Conservation (phyloP, 805 yeast genomes). For the Tetrapisispora fleetii region DNA sequence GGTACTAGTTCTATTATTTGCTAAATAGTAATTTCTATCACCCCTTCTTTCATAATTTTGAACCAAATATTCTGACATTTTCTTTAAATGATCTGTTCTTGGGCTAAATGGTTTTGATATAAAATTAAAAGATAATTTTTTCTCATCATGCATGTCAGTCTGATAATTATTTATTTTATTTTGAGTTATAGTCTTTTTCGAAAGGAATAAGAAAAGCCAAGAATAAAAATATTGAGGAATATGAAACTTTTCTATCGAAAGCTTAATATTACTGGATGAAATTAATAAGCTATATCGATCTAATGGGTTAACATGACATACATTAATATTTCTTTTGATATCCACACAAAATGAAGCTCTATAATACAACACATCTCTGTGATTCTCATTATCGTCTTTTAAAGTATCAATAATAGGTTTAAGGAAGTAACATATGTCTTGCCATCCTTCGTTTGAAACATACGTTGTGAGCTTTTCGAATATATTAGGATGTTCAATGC, state of each 20-base stretch:
- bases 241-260: slow-evolving; percentile 1
- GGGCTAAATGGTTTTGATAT: background rate
- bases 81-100: background rate
- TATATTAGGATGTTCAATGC: background rate
- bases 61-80: background rate
- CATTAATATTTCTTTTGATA: slow-evolving; percentile 13
- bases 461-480: background rate
- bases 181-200: background rate
- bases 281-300: slow-evolving; percentile 43
- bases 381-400: background rate
- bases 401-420: background rate
- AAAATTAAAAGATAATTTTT: background rate
- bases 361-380: slow-evolving; percentile 5
- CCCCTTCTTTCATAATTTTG: background rate
- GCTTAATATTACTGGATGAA: slow-evolving; percentile 50
- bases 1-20: background rate
- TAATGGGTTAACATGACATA: slow-evolving; percentile 21
- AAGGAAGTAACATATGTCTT: slow-evolving; percentile 2
- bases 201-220: background rate
- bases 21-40: background rate
- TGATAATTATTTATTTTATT: too few species aligned
- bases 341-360: slow-evolving; percentile 16
- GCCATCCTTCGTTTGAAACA: background rate
- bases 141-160: background rate
- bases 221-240: slow-evolving; percentile 2